A percentile compares a stretch with the other conserved stretches of the same genome.
Evolutionary conservation across 495 filamentous ascomycete genomes (phyloP).

Genomic region (Trichoderma asperelloides): DNA sequence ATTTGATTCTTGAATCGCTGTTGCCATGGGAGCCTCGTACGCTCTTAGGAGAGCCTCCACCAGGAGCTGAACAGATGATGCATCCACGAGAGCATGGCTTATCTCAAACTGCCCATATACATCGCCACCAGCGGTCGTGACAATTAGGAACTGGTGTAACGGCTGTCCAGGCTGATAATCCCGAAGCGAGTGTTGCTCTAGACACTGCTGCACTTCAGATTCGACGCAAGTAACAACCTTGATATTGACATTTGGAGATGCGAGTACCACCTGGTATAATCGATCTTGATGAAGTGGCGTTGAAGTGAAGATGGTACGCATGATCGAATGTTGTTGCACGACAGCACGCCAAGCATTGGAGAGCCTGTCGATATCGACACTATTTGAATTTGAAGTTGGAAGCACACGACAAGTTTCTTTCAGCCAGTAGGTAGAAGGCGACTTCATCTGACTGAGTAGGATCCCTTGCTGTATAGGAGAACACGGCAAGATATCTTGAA

Average conservation of each 20-base stretch:
- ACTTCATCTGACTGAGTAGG: constrained; percentile 48
- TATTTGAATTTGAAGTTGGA: constrained; percentile 26
- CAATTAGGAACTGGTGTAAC: constrained; percentile 37
- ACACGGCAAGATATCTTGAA: constrained; percentile 52
- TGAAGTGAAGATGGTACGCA: constrained; percentile 37
- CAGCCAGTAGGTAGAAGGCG: constrained; percentile 47
- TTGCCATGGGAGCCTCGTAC: constrained; percentile 15
- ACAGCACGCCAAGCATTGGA: constrained; percentile 38
- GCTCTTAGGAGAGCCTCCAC: constrained; percentile 31
- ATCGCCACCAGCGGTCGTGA: constrained; percentile 30
- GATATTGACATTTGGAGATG: constrained; percentile 32
- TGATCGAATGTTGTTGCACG: constrained; percentile 26
- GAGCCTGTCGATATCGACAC: constrained; percentile 32
- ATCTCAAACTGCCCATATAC: constrained; percentile 38
- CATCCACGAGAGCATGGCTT: constrained; percentile 38
- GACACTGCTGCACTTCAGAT: constrained; percentile 31
- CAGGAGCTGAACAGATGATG: constrained; percentile 32
- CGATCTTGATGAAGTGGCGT: constrained; percentile 31
- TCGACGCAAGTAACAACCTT: constrained; percentile 32
- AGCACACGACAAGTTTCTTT: constrained; percentile 55
- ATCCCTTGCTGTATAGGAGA: constrained; percentile 62
- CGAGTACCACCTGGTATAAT: constrained; percentile 34
- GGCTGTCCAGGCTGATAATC: constrained; percentile 29
- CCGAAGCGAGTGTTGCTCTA: constrained; percentile 31
- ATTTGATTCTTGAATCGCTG: no score